Conservation (phyloP, 306 rosid species). For the Vigna reflexopilosa region DNA sequence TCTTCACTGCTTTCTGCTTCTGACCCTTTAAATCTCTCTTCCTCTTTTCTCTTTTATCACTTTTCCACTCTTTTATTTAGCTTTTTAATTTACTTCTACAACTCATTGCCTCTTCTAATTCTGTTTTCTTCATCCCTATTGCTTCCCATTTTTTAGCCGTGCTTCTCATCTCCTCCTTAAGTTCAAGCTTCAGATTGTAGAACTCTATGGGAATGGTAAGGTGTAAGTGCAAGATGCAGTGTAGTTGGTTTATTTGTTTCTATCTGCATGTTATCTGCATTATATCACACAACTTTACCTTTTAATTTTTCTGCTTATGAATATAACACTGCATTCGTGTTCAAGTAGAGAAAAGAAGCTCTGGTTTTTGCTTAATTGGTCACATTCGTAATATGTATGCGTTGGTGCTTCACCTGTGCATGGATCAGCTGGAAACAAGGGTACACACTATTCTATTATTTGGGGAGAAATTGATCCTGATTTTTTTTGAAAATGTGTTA, state of each 20-base stretch:
- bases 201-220: slow-evolving; percentile 21
- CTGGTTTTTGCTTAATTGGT: slow-evolving; percentile 21
- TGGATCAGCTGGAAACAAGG: slow-evolving; percentile 4
- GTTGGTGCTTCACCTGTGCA: neutral
- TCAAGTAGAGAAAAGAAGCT: neutral
- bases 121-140: slow-evolving; percentile 25
- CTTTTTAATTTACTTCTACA: neutral
- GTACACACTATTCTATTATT: neutral
- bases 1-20: slow-evolving; percentile 52
- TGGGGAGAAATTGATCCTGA: neutral
- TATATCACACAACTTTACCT: neutral
- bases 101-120: slow-evolving; percentile 5
- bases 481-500: neutral
- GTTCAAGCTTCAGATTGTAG: slow-evolving; percentile 41
- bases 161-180: slow-evolving; percentile 20
- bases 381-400: slow-evolving; percentile 14
- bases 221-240: slow-evolving; percentile 15
- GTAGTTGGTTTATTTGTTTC: neutral
- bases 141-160: slow-evolving; percentile 31
- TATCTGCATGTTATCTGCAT: slow-evolving; percentile 17
- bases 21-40: slow-evolving; percentile 27
- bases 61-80: neutral
- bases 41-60: neutral
- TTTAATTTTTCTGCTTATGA: neutral
- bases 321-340: slow-evolving; percentile 19